Conservation (phyloP, 2,329 filamentous ascomycete genomes). For the Trichophyton mentagrophytes region DNA sequence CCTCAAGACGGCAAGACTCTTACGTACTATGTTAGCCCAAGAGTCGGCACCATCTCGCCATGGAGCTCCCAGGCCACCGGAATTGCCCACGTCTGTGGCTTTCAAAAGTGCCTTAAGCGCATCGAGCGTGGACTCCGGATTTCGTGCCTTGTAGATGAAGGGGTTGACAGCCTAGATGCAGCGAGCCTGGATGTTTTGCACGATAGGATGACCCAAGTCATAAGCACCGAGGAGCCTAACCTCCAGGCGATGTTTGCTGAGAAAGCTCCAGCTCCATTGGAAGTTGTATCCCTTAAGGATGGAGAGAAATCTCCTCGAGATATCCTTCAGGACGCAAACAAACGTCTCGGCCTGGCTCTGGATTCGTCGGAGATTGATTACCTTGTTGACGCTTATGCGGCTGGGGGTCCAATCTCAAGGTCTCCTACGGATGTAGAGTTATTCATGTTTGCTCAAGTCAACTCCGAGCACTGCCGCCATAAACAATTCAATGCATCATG, state of each 20-base stretch:
- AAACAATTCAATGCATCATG: conserved; percentile 97
- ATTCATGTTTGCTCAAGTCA: conserved; percentile 99
- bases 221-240: conserved; percentile 54
- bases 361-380: conserved; percentile 88
- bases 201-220: conserved; percentile 90
- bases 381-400: conserved; percentile 68
- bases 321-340: conserved; percentile 71
- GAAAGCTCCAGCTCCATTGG: conserved; percentile 49
- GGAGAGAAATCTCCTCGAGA: conserved; percentile 53
- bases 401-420: conserved; percentile 44
- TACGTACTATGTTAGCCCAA: conserved; percentile 62
- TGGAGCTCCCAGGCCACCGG: conserved; percentile 96
- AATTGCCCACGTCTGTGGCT: conserved; percentile 81
- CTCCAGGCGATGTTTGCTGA: conserved; percentile 69
- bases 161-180: conserved; percentile 44
- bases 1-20: conserved; percentile 40
- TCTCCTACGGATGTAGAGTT: conserved; percentile 82
- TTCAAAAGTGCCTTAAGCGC: conserved; percentile 57
- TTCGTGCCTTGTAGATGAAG: conserved; percentile 47
- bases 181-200: conserved; percentile 56
- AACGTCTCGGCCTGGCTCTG: conserved; percentile 68
- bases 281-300: conserved; percentile 61
- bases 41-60: conserved; percentile 73
- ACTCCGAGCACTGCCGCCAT: conserved; percentile 81
- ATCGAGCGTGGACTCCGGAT: conserved; percentile 80